phyloP scores from a whole-genome alignment of 306 rosid species.

The Mimosa pudica region DNA sequence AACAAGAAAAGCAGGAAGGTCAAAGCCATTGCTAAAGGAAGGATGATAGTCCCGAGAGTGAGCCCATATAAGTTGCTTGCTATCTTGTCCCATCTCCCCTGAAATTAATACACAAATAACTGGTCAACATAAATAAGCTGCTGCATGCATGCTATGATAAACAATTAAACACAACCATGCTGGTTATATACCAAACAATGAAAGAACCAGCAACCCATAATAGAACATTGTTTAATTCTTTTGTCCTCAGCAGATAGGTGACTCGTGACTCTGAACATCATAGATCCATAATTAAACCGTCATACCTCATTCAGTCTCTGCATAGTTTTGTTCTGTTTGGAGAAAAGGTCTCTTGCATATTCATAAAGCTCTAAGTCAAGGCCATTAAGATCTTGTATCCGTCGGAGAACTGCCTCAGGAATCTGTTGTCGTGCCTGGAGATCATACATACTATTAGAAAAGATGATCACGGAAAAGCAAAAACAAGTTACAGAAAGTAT shows the following conservation, averaged over 20 bases:
- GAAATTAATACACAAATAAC: conserved; percentile 38
- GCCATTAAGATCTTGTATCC: conserved; percentile 67
- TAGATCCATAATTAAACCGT: conserved; percentile 14
- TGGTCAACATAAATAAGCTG: conserved; percentile 12
- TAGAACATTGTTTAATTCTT: neutral
- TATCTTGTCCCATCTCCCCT: conserved; percentile 58
- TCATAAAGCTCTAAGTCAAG: conserved; percentile 87
- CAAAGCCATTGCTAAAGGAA: conserved; percentile 43
- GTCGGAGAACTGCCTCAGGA: conserved; percentile 59
- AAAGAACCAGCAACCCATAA: neutral
- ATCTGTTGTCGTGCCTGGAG: conserved; percentile 81
- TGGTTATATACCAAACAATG: neutral
- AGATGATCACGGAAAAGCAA: conserved; percentile 25
- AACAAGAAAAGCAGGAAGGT: conserved; percentile 44
- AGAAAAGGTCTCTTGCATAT: conserved; percentile 68
- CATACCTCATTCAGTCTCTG: conserved; percentile 57
- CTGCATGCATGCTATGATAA: conserved; percentile 7
- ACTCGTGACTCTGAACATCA: neutral
- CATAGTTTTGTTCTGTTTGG: conserved; percentile 52
- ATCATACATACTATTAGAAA: conserved; percentile 25
- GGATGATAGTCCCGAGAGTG: conserved; percentile 44
- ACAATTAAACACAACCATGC: neutral
- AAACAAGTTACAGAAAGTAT: conserved; percentile 11
- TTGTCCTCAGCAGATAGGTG: neutral
- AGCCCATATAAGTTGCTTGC: conserved; percentile 39